Evolutionary conservation across 495 filamentous ascomycete species (phyloP), one percentile per base, ranked within the genome.

Genomic region (Barbatosphaeria neglecta): DNA sequence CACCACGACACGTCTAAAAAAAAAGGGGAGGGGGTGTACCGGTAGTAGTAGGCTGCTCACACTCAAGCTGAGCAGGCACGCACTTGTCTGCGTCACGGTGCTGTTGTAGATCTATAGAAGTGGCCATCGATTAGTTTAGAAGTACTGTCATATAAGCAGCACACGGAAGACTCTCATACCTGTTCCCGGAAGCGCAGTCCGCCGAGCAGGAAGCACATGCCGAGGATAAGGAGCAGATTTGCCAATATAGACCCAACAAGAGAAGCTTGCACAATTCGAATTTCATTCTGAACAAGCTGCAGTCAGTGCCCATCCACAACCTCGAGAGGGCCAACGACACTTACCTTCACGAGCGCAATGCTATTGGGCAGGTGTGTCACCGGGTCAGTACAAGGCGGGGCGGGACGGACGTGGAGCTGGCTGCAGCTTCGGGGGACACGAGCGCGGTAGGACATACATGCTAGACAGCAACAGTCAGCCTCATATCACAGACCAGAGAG

Each of bases 21-120:
- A n/a, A 16, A 11, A 18, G 17, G 6, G 16, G 4, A 15, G 6
- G 25, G 17, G 7, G 62, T 71, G 51, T 62, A 82, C 80, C 16
- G 86, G 86, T 6, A 93, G 63, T 2, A 93, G 66, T 4, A 95
- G 70, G 66, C 87, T 93, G 60, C 83, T 87, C 17, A 94, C 89
- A 58, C 84, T 87, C 63, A 95, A 67, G 69, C 86, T 89, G 50
- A 95, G 78, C 40, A 95, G 70, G 66, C 86, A 93, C 22, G 89
- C 87, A 56, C 88, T 95, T 85, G 92, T 95, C 64, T 95, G 87
- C 2, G 88, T 95, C 41, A 93, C 85, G 20, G 86, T 93, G 65
- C 80, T 92, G 64, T 95, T 95, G 67, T 95, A 95, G 49, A 94
- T 81, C 79, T 89, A n/a, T n/a, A n/a, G 46, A 28, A 42, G 4